Evolutionary conservation across 306 rosid species (phyloP).

Genomic region (cucumber (Cucumis sativus)): DNA sequence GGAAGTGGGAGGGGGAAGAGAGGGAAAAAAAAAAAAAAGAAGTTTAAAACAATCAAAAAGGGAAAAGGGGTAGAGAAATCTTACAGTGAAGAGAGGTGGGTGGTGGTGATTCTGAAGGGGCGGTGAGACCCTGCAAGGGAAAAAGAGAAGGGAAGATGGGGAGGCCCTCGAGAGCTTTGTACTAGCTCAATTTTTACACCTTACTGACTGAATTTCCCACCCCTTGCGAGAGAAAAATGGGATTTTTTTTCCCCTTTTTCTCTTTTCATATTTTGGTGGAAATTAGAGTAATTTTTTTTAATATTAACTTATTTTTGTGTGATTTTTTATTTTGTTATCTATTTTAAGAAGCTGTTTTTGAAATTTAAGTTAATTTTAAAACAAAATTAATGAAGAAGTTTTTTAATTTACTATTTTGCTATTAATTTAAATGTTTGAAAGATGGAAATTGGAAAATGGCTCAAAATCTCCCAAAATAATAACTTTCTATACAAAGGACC

Average conservation of each 20-base stretch:
- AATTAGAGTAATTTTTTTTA: background rate
- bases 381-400: too few species aligned
- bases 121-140: background rate
- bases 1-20: background rate
- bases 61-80: background rate
- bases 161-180: constrained; percentile 1
- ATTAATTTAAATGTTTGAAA: too few species aligned
- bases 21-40: too few species aligned
- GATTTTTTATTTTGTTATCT: too few species aligned
- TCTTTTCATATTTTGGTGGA: background rate
- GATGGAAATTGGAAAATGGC: too few species aligned
- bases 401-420: too few species aligned
- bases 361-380: too few species aligned
- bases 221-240: background rate
- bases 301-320: too few species aligned
- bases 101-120: background rate
- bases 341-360: too few species aligned
- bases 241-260: background rate
- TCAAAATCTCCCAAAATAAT: too few species aligned
- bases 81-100: background rate
- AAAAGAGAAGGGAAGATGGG: background rate
- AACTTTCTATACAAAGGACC: too few species aligned
- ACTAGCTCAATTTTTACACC: constrained; percentile 5
- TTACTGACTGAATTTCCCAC: background rate
- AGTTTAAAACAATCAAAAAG: background rate